Evolutionary conservation across 163 green algal genomes (phyloP).

Genomic region (Chlamydomonas reinhardtii): DNA sequence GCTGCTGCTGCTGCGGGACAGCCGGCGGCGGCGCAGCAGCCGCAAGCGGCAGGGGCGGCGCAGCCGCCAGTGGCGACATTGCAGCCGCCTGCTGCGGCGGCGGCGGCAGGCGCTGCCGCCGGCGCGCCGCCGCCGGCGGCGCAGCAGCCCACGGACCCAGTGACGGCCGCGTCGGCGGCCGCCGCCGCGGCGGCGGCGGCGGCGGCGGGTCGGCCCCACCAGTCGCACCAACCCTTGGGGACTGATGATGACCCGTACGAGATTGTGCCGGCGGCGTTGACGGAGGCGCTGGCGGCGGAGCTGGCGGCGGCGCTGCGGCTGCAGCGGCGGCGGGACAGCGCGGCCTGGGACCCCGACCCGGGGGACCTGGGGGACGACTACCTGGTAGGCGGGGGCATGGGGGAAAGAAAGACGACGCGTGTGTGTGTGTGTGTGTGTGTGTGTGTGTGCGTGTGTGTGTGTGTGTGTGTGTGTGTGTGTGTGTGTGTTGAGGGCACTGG

Average conservation of each 20-base stretch:
- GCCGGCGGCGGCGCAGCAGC: neutral
- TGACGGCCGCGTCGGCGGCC: neutral
- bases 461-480: too few species aligned
- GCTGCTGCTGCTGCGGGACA: too few species aligned
- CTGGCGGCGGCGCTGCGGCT: constrained; percentile 32
- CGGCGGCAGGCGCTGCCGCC: neutral
- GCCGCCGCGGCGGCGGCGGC: neutral
- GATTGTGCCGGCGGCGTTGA: constrained; percentile 1
- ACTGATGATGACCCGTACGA: constrained; percentile 5
- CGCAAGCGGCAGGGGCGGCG: neutral
- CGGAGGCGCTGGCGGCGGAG: constrained; percentile 12
- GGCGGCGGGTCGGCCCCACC: too few species aligned
- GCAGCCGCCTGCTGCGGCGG: neutral
- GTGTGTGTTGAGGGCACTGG: too few species aligned
- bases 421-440: too few species aligned
- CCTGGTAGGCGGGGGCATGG: too few species aligned
- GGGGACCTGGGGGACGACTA: constrained; percentile 27
- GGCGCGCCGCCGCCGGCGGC: neutral
- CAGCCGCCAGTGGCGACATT: neutral
- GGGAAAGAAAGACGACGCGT: too few species aligned
- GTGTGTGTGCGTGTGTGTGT: too few species aligned
- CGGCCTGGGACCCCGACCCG: constrained; percentile 8
- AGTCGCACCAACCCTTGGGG: too few species aligned
- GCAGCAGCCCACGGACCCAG: neutral
- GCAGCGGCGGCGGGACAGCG: neutral